phyloP scores from a whole-genome alignment of 768 basidiomycete genomes.

The Suillus bovinus region DNA sequence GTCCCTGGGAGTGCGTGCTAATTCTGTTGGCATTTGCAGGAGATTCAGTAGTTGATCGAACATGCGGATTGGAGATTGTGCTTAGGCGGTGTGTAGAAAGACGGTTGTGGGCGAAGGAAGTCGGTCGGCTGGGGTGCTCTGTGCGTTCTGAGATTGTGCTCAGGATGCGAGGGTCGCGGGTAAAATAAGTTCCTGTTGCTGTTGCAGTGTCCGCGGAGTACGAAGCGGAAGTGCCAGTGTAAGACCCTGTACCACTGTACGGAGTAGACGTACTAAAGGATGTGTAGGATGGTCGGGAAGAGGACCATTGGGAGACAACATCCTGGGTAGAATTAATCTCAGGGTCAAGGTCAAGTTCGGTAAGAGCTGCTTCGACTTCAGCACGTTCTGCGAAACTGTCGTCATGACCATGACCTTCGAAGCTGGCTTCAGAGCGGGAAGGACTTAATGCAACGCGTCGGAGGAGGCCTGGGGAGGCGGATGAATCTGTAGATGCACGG shows the following conservation, averaged over 20 bases:
- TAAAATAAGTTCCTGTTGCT: constrained; percentile 36
- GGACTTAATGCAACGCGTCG: constrained; percentile 17
- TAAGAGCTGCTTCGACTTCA: constrained; percentile 70
- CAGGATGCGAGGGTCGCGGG: constrained; percentile 49
- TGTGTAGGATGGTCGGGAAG: constrained; percentile 22
- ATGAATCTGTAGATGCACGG: constrained; percentile 45
- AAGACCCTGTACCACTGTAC: constrained; percentile 28
- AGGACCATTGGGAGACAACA: constrained; percentile 67
- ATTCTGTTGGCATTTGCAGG: not conserved
- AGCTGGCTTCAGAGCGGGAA: constrained; percentile 14
- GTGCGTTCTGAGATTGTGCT: constrained; percentile 81
- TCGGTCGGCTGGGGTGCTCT: constrained; percentile 66
- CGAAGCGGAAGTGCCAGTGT: constrained; percentile 35
- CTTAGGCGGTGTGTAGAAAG: constrained; percentile 6
- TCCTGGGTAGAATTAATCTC: constrained; percentile 68
- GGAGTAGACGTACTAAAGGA: constrained; percentile 25
- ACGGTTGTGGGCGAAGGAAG: constrained; percentile 30
- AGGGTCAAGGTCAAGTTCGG: constrained; percentile 67
- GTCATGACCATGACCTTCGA: constrained; percentile 8
- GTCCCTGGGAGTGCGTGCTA: constrained; percentile 3
- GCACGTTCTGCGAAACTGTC: constrained; percentile 37
- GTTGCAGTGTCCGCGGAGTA: constrained; percentile 22
- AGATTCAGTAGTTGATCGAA: constrained; percentile 35
- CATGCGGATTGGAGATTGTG: constrained; percentile 27
- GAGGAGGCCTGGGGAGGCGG: constrained; percentile 2